phyloP scores from a whole-genome alignment of 768 basidiomycete species.

The Hygrophorus pudorinus region DNA sequence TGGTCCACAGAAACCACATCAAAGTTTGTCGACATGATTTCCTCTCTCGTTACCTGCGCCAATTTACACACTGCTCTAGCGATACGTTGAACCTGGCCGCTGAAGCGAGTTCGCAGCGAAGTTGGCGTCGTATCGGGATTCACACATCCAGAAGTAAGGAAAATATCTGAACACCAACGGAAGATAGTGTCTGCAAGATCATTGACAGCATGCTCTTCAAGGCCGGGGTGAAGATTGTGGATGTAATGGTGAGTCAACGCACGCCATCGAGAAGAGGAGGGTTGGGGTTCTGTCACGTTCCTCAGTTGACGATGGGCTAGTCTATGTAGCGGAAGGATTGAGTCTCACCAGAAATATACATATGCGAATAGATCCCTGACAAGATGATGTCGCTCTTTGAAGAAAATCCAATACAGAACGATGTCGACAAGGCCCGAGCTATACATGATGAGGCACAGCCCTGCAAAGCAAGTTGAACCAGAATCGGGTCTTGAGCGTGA shows the following conservation, averaged over 20 bases:
- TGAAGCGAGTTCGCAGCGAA: conserved; percentile 37
- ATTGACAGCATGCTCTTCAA: conserved; percentile 55
- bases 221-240: conserved; percentile 54
- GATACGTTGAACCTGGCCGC: conserved; percentile 55
- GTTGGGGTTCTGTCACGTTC: conserved; percentile 51
- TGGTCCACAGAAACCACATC: conserved; percentile 57
- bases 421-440: conserved; percentile 47
- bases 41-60: conserved; percentile 56
- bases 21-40: conserved; percentile 71
- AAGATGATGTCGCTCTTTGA: conserved; percentile 59
- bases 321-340: neutral
- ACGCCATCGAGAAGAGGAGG: conserved; percentile 70
- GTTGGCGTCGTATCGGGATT: conserved; percentile 12
- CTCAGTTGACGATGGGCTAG: conserved; percentile 5
- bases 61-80: conserved; percentile 54
- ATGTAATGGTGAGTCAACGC: conserved; percentile 63
- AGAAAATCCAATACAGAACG: conserved; percentile 69
- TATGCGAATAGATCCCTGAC: conserved; percentile 48
- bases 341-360: conserved; percentile 41
- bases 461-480: conserved; percentile 70
- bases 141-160: conserved; percentile 49
- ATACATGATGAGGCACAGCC: conserved; percentile 60
- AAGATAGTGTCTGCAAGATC: conserved; percentile 69
- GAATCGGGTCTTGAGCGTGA: conserved; percentile 64
- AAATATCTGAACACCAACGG: conserved; percentile 61